Evolutionary conservation across 129 eudicot species (phyloP).

Genomic region (Flaveria ramosissima): DNA sequence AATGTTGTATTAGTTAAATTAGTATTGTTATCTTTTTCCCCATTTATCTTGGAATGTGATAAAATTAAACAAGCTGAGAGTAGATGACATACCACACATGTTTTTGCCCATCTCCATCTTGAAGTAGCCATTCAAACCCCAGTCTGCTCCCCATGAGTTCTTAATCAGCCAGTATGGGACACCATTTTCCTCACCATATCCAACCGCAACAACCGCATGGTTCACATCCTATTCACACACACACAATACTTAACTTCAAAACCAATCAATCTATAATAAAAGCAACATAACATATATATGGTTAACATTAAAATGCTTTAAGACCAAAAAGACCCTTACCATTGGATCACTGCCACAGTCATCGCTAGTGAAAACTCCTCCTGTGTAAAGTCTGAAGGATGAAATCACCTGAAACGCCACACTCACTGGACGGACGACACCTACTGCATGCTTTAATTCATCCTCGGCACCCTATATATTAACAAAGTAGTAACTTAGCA

Average conservation of each 20-base stretch:
- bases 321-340: conserved; percentile 38
- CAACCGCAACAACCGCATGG: conserved; percentile 99
- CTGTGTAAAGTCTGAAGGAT: conserved; percentile 54
- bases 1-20: background rate
- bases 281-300: background rate
- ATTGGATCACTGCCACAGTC: conserved; percentile 74
- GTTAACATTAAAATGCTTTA: background rate
- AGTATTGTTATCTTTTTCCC: too few relatives aligned
- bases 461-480: conserved; percentile 87
- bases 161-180: conserved; percentile 92
- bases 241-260: background rate
- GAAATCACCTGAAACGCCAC: conserved; percentile 84
- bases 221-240: conserved; percentile 81
- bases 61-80: background rate
- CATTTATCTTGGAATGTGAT: too few relatives aligned
- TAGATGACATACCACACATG: conserved; percentile 79
- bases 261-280: conserved; percentile 2
- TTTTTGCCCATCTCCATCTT: conserved; percentile 99
- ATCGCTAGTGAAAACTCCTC: conserved; percentile 85
- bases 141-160: conserved; percentile 97
- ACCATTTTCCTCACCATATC: conserved; percentile 94
- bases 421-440: conserved; percentile 90
- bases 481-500: background rate
- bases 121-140: conserved; percentile 95
- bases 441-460: conserved; percentile 97